Evolutionary conservation across 495 filamentous ascomycete genomes (phyloP), one percentile per base, ranked within the genome.

Genomic region (Penicillium steckii): DNA sequence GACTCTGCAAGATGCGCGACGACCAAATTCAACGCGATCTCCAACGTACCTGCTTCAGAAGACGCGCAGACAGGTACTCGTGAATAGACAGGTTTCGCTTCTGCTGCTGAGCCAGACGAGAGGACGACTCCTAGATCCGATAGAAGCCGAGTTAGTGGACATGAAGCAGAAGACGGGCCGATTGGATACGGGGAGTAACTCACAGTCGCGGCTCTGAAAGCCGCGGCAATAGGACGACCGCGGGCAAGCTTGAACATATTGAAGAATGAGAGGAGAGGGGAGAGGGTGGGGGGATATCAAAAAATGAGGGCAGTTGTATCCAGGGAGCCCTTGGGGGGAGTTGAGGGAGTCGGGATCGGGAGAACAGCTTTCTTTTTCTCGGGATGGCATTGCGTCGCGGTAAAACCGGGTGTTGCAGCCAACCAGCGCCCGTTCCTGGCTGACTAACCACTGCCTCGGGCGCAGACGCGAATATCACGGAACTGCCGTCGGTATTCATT

Each of bases 11-110:
- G 27, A 51, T 26, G 38, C 46, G 53, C 60, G 53, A 62, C 60
- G 46, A 44, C 55, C 47, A 50, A 47, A 53, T 49, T 23, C 15
- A 57, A 23, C 43, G 48, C 49, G 49, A 44, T 35, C n/a, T 49
- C 55, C 38, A 44, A 67, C 80, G 51, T 80, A 96, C 92, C 74
- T 83, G 77, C 74, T 89, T 86, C 61, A 98, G 80, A 46, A 98
- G 85, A 55, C 88, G 85, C 59, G 91, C 90, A 44, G 94, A 96
- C 64, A 91, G 85, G 78, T 96, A 97, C 76, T 98, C 94, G 79
- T 98, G 94, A 60, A 97, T 95, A 56, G 90, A 92, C 59, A 98
- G 83, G 57, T 86, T 85, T 70, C 94, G 85, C 77, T 85, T 86
- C 73, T 96, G 93, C 66, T 86, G 83, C 62, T 75, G 61, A 55